Percentiles rank a stretch among this genome's conserved stretches.
These are phyloP conservation scores for Clitopilus passeckerianus DNA, from an alignment of 768 basidiomycete species.

Conservation along the genomic window DNA sequence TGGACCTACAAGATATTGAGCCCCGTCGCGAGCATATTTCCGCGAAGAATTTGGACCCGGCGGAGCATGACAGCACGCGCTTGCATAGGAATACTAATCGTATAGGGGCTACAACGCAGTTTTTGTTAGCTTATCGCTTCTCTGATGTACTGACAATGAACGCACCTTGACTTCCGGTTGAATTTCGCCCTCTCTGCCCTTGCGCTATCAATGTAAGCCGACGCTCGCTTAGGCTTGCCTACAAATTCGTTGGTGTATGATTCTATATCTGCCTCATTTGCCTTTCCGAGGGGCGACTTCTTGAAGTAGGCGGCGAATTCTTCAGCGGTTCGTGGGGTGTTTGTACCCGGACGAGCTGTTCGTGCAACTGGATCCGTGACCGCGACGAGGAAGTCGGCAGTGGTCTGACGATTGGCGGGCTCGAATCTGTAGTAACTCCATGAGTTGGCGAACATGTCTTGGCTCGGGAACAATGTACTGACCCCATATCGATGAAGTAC, in stretches of 20 bases:
- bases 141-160: too few species aligned
- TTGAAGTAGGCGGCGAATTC: constrained; percentile 52
- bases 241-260: constrained; percentile 39
- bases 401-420: constrained; percentile 61
- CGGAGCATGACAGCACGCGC: constrained; percentile 39
- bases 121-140: background rate
- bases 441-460: background rate
- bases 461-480: background rate
- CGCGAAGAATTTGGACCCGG: constrained; percentile 37
- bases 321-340: constrained; percentile 46
- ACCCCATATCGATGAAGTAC: constrained; percentile 67
- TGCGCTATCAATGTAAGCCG: constrained; percentile 43
- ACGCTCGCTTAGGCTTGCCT: constrained; percentile 35
- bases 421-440: constrained; percentile 29
- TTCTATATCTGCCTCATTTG: constrained; percentile 42
- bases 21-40: constrained; percentile 31
- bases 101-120: constrained; percentile 32
- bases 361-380: constrained; percentile 62
- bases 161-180: constrained; percentile 28
- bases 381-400: constrained; percentile 58
- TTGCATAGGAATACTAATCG: constrained; percentile 40
- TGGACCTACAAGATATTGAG: constrained; percentile 25
- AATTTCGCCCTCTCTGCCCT: constrained; percentile 45
- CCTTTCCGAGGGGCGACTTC: constrained; percentile 29
- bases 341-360: constrained; percentile 35